Conservation (phyloP, 108 stramenopile genomes). For the Pseudonitzschia multistriata region DNA sequence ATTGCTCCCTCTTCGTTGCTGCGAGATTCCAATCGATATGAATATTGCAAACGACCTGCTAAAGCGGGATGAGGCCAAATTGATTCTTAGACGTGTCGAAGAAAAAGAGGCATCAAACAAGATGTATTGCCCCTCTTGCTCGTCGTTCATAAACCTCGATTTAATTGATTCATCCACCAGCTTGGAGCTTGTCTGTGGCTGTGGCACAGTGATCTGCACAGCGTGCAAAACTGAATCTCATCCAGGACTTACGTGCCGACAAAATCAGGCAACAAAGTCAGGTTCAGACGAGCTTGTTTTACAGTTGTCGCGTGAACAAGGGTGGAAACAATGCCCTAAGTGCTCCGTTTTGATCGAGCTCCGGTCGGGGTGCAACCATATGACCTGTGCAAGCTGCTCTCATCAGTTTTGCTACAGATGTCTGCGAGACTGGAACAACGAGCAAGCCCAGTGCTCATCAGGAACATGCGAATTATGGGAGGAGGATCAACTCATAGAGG, state of each 20-base stretch:
- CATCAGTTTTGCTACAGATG: conserved; percentile 58
- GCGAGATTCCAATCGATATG: conserved; percentile 58
- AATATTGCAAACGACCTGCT: conserved; percentile 30
- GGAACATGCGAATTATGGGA: conserved; percentile 51
- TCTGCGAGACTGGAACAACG: conserved; percentile 35
- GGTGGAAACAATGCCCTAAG: conserved; percentile 60
- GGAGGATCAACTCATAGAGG: conserved; percentile 41
- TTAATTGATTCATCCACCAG: conserved; percentile 23
- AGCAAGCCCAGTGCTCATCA: conserved; percentile 28
- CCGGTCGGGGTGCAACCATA: conserved; percentile 52
- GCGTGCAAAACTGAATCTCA: conserved; percentile 46
- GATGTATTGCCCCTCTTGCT: conserved; percentile 58
- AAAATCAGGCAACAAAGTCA: conserved; percentile 22
- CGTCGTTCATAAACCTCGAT: conserved; percentile 50
- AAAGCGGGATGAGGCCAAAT: conserved; percentile 14
- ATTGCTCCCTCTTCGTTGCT: conserved; percentile 50
- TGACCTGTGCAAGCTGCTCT: conserved; percentile 45
- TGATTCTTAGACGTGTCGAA: conserved; percentile 20
- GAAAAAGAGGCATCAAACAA: conserved; percentile 46
- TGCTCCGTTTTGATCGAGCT: conserved; percentile 51
- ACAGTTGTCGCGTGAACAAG: conserved; percentile 26
- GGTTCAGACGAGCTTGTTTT: conserved; percentile 34
- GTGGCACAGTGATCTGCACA: conserved; percentile 37
- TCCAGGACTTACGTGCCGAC: conserved; percentile 34
- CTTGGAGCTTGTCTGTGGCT: conserved; percentile 31